phyloP scores from a whole-genome alignment of 2,329 filamentous ascomycete genomes.

The Aspergillus fumigatus region DNA sequence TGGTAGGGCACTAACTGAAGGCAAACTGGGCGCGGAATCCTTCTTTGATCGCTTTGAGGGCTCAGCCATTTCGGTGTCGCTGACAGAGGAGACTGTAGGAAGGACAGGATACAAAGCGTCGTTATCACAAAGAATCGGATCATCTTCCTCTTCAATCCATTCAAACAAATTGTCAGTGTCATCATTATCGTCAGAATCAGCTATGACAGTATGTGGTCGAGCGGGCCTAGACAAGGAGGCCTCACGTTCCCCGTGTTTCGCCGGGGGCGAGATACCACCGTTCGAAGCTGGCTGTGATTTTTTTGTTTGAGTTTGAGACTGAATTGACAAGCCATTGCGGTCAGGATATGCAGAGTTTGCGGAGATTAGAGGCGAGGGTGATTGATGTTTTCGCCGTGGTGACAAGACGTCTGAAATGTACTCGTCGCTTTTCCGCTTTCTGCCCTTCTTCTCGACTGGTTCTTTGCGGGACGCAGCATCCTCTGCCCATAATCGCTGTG shows the following conservation, averaged over 20 bases:
- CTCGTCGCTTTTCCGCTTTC: constrained; percentile 49
- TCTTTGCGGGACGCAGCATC: constrained; percentile 36
- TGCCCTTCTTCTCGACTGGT: constrained; percentile 36
- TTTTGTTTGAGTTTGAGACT: constrained; percentile 1
- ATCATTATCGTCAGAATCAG: constrained; percentile 33
- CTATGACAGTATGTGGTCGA: constrained; percentile 21
- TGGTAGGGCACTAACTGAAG: not conserved
- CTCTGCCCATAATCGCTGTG: constrained; percentile 42
- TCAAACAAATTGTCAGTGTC: constrained; percentile 22
- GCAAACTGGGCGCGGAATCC: not conserved
- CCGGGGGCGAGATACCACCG: constrained; percentile 3
- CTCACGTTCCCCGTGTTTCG: constrained; percentile 5
- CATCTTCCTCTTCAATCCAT: constrained; percentile 19
- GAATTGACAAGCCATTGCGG: not conserved
- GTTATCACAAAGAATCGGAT: constrained; percentile 18
- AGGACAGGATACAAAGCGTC: constrained; percentile 28
- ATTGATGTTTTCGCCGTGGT: constrained; percentile 27
- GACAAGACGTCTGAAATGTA: constrained; percentile 37
- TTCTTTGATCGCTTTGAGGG: not conserved
- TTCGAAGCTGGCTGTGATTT: constrained; percentile 7
- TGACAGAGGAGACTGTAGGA: constrained; percentile 17
- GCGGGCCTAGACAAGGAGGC: constrained; percentile 5
- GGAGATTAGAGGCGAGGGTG: constrained; percentile 6
- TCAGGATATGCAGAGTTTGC: constrained; percentile 1
- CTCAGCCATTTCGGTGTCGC: constrained; percentile 3